Evolutionary conservation across 1,284 basidiomycete species (phyloP).

Genomic region (Golubevia sp.): DNA sequence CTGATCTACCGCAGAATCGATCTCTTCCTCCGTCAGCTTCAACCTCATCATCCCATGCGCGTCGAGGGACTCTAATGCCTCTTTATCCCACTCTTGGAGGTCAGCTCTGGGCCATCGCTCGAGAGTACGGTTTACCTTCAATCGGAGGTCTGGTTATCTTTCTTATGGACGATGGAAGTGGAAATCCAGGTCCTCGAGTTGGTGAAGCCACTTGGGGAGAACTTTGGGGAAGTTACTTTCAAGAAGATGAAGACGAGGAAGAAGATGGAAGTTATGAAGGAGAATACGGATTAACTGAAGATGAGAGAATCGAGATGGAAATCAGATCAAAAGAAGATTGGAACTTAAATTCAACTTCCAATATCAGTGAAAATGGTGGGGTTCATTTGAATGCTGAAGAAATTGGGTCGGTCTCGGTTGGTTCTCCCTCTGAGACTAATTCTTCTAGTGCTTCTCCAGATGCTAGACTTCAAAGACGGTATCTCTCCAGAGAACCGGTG

Average conservation of each 20-base stretch:
- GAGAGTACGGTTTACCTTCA: conserved; percentile 53
- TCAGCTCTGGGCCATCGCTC: conserved; percentile 56
- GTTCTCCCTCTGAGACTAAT: background rate
- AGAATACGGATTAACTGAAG: background rate
- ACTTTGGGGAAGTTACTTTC: conserved; percentile 50
- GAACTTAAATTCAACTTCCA: background rate
- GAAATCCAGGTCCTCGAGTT: conserved; percentile 48
- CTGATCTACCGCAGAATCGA: background rate
- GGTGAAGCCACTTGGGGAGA: conserved; percentile 50
- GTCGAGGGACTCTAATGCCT: conserved; percentile 48
- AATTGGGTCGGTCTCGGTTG: conserved; percentile 2
- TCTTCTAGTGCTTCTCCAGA: background rate
- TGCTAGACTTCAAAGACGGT: conserved; percentile 1
- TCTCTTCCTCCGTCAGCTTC: background rate
- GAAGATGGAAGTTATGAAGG: background rate
- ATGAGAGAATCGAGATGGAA: background rate
- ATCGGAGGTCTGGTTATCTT: conserved; percentile 51
- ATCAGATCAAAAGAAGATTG: background rate
- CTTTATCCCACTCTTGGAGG: conserved; percentile 54
- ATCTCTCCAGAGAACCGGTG: conserved; percentile 1
- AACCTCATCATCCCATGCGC: conserved; percentile 15
- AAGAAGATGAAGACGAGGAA: conserved; percentile 14
- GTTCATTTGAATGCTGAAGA: conserved; percentile 6
- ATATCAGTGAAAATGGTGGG: background rate
- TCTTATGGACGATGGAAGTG: conserved; percentile 46